Base-by-base conservation (phyloP, 2,329 filamentous ascomycete genomes). In the Cladophialophora exuberans region DNA sequence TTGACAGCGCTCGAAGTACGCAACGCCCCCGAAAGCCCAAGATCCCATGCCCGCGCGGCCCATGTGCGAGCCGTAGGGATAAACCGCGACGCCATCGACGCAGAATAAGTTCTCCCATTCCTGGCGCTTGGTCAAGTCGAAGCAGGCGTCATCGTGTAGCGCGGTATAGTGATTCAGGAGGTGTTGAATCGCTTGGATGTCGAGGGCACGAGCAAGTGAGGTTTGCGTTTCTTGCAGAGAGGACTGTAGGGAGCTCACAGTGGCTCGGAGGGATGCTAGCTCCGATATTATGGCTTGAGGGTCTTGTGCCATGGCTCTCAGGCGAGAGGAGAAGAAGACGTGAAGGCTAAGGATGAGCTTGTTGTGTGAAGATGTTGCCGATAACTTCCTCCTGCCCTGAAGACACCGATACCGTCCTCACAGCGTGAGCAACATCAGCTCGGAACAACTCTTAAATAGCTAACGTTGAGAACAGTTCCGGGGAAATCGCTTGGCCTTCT, bases 111-210 rank as follows among this genome's bases (percentile, higher is more conserved):
- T 48, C 36, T 56, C 54, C 54, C 54, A 56, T 36, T 56, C 48
- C n/a, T 46, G 41, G 6, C 48, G 47, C 45, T 52, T 52, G 6
- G 25, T 25, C 25, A 52, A 42, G 30, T 52, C 54, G 30, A 47
- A 52, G 22, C 41, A 52, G 1, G 54, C 54, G 22, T 56, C 48
- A 33, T 56, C 54, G 33, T 56, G 54, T 11, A 56, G 47, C 13
- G 54, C 54, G 11, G 54, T 56, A 42, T 56, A 56, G 30, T 52
- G 54, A 17, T 56, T 52, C n/a, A 56, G 45, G 4, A 56, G 42
- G 39, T 35, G 44, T 45, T 52, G 54, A 28, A 56, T 26, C 7
- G 54, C 54, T 36, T 56, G 53, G 30, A 56, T 52, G 46, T 56
- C 53, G 36, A 30, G 22, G 31, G 46, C 42, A 4, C 17, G n/a